A percentile compares a stretch with the other conserved stretches of the same genome.
Evolutionary conservation across 2,329 filamentous ascomycete genomes (phyloP).

Genomic region (Berkeleyomyces basicola): DNA sequence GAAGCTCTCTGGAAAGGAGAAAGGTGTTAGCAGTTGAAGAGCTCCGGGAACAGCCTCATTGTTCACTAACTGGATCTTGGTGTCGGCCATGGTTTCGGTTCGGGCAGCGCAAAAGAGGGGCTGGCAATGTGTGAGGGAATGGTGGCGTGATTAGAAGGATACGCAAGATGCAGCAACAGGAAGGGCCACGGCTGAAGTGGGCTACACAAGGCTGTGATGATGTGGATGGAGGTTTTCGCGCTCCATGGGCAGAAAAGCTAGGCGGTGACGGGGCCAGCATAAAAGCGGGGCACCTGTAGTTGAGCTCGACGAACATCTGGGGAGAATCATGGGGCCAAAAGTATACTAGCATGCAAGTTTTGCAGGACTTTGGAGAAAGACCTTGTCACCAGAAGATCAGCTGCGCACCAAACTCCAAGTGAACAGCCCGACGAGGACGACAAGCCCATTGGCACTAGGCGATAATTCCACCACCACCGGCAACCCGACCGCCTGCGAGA

Average conservation of each 20-base stretch:
- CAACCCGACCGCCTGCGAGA: neutral
- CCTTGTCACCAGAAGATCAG: neutral
- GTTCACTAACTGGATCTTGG: conserved; percentile 50
- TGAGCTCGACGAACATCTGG: neutral
- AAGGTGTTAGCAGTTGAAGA: neutral
- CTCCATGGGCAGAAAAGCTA: conserved; percentile 5
- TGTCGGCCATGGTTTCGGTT: conserved; percentile 38
- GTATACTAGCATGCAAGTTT: neutral
- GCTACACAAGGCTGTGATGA: conserved; percentile 12
- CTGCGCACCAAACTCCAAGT: neutral
- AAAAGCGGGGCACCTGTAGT: neutral
- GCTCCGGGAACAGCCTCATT: neutral
- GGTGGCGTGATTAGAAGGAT: neutral
- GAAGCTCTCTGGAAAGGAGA: conserved; percentile 50
- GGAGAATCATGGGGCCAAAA: neutral
- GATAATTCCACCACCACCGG: neutral
- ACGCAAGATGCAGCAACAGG: neutral
- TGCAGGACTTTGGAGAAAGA: conserved; percentile 1
- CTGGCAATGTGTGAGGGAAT: neutral
- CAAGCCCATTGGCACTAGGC: neutral
- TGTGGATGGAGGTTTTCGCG: conserved; percentile 12
- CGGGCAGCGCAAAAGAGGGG: conserved; percentile 12
- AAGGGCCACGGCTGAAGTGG: conserved; percentile 6
- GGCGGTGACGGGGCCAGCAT: conserved; percentile 7
- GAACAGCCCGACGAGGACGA: neutral